Base-by-base conservation (phyloP, 2,329 filamentous ascomycete genomes). In the Colletotrichum falcatum region DNA sequence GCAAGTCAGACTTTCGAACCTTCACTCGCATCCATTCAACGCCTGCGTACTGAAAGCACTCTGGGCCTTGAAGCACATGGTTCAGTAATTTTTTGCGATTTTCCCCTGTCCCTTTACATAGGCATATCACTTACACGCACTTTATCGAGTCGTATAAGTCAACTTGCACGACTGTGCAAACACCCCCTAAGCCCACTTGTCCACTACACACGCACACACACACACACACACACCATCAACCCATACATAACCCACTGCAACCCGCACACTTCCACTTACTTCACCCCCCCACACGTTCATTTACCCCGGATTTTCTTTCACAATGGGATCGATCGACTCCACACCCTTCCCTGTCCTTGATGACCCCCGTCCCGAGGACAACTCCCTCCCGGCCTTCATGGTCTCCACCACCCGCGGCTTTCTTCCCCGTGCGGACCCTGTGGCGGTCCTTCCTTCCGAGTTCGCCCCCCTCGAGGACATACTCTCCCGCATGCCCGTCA, bases 401-500 rank as follows among this genome's bases (percentile, higher is more conserved):
- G 92, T 94, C 48, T 94, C 92, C 54, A 93, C 89, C 28, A 88
- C 89, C 5, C 86, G 91, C 68, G 92, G 92, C 61, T 95, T 94
- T 79, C 85, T 95, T 42, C 92, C 92, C 16, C 88, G 92, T 18
- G 85, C 86, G 78, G 84, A 91, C 73, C 90, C 90, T 54, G 82
- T 91, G 74, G 83, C 85, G 60, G 79, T 85, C 12, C 88, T 97
- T 0, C 94, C 95, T 26, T 74, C 85, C 18, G 92, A 92, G 78
- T 98, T 97, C 78, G 87, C 89, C 44, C 82, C 88, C 5, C 85
- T 97, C 42, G 90, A 93, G 79, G 89, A 89, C 30, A 86, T 97
- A 72, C 86, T 95, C 39, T 85, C 90, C 70, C 89, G 90, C 71
- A 93, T 96, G 89, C 94, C 95, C 33, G 91, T 97, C 79, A 89